Percentiles rank a stretch among this genome's conserved stretches.
Evolutionary conservation across 2,329 filamentous ascomycete genomes (phyloP).

Genomic region (Neospermospora avenae): DNA sequence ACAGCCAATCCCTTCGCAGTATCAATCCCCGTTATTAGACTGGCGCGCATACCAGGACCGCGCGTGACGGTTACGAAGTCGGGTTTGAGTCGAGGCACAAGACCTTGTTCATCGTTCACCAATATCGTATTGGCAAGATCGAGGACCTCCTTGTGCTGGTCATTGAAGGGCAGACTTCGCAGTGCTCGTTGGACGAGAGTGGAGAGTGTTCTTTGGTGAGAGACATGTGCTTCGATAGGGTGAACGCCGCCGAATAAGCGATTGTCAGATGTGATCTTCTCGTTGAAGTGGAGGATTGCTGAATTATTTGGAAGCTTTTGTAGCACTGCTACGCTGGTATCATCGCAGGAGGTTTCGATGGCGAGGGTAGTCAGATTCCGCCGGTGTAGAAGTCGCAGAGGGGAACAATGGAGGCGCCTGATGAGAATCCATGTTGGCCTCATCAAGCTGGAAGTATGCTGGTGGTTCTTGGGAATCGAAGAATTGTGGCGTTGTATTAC

Average conservation of each 20-base stretch:
- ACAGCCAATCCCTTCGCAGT: conserved; percentile 83
- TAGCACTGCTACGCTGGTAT: conserved; percentile 84
- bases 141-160: conserved; percentile 3
- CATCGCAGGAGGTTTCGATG: conserved; percentile 87
- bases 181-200: conserved; percentile 65
- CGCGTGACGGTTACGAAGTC: conserved; percentile 88
- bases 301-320: conserved; percentile 46
- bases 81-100: conserved; percentile 47
- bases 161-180: conserved; percentile 41
- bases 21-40: conserved; percentile 74
- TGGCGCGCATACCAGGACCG: conserved; percentile 83
- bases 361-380: conserved; percentile 57
- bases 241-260: conserved; percentile 73
- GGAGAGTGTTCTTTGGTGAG: conserved; percentile 70
- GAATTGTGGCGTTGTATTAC: background rate
- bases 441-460: conserved; percentile 29
- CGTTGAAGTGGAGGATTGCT: conserved; percentile 70
- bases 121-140: conserved; percentile 23
- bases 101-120: conserved; percentile 21
- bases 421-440: conserved; percentile 28
- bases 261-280: conserved; percentile 79
- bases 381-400: conserved; percentile 10
- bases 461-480: background rate
- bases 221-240: conserved; percentile 69
- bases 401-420: conserved; percentile 20